A percentile compares a stretch with the other conserved stretches of the same genome.
These are phyloP conservation scores for Starmerella kuoi DNA, from an alignment of 805 yeast genomes.

Conservation along the genomic window DNA sequence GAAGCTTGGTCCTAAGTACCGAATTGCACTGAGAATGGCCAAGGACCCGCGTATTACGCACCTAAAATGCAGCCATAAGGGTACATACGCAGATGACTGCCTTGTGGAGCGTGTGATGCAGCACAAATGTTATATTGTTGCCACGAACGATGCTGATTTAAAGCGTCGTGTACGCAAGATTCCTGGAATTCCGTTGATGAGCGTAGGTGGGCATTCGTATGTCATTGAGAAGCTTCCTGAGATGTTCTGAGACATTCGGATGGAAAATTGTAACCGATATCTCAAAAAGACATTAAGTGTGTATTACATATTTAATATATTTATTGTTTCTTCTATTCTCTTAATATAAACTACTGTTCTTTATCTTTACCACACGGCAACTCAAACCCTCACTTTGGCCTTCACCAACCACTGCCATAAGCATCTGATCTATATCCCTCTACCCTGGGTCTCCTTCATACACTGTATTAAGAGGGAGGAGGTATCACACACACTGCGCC, in stretches of 20 bases:
- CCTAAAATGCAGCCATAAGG: slow-evolving; percentile 80
- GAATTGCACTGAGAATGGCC: slow-evolving; percentile 86
- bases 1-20: slow-evolving; percentile 84
- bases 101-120: slow-evolving; percentile 84
- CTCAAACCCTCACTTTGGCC: too few relatives aligned
- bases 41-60: slow-evolving; percentile 86
- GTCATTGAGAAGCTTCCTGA: slow-evolving; percentile 92
- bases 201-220: slow-evolving; percentile 87
- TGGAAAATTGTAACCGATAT: background rate
- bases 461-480: too few relatives aligned
- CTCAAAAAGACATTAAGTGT: background rate
- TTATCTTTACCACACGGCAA: too few relatives aligned
- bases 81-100: slow-evolving; percentile 98
- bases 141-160: slow-evolving; percentile 94
- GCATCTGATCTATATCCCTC: too few relatives aligned
- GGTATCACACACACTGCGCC: too few relatives aligned
- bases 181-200: slow-evolving; percentile 94
- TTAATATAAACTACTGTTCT: too few relatives aligned
- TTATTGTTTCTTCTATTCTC: slow-evolving; percentile 3
- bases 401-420: too few relatives aligned
- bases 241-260: slow-evolving; percentile 39
- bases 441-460: too few relatives aligned
- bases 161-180: slow-evolving; percentile 89
- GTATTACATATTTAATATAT: background rate
- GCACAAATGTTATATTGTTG: slow-evolving; percentile 93